Evolutionary conservation across 108 stramenopile species (phyloP), one percentile per base, ranked within the genome.

Genomic region (Epithemia pelagica): DNA sequence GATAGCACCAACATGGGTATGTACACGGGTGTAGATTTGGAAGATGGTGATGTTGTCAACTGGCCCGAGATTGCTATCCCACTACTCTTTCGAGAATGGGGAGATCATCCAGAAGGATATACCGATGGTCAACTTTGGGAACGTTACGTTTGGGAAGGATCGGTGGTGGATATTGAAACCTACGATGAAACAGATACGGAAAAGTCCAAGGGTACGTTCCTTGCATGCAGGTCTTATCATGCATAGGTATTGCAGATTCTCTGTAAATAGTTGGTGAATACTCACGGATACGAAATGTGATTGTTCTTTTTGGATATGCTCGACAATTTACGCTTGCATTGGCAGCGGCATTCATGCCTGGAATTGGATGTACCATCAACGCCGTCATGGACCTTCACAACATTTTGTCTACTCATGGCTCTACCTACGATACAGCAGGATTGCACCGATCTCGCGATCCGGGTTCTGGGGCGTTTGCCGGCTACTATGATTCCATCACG

Each of bases 391-490:
- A 84, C 27, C 61, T 84, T 61, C 24, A 63, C 59, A 84, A 84
- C 62, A 66, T 84, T 37, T 32, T 75, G 2, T 67, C 65, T 0
- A 77, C 74, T 0, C 68, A 73, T 64, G 76, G 72, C 0, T 68
- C 62, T 29, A 25, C 56, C 2, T 88, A 84, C 60, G 83, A 82
- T 68, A 80, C 79, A 33, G 78, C 71, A 15, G 70, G 70, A 1
- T 75, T 83, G 31, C 80, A 73, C 33, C 74, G 80, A 2, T 54
- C 23, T 0, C 68, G 68, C 28, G 79, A 86, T 65, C 81, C 85
- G 1, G 87, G 85, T 19, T 77, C 82, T 10, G 85, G 85, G 27
- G 85, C 87, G 0, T 86, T 87, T 57, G 75, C 82, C 20, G 78
- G 76, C 10, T 87, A 87, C 65, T 76, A 88, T 68, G 52, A 58